A percentile compares a stretch with the other conserved stretches of the same genome.
Evolutionary conservation across 306 rosid genomes (phyloP).

Genomic region (Cicer pinnatifidum): DNA sequence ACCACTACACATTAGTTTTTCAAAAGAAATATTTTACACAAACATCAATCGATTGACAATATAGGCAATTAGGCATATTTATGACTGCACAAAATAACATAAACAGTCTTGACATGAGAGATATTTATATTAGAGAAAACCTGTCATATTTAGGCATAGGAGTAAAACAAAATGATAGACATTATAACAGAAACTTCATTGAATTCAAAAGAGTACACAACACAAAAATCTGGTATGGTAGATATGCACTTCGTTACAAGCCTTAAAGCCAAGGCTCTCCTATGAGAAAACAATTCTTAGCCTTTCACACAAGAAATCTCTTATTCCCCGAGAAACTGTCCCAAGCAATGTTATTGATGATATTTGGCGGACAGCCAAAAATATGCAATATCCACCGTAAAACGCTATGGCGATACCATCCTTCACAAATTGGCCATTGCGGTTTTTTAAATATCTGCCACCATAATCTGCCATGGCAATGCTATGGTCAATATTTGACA

Average conservation of each 20-base stretch:
- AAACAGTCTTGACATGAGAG: too few relatives aligned
- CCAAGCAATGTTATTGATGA: neutral
- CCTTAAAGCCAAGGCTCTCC: too few relatives aligned
- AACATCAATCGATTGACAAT: neutral
- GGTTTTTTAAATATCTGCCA: neutral
- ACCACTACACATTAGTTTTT: neutral
- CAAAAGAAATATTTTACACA: neutral
- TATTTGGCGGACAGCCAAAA: neutral
- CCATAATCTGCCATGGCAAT: neutral
- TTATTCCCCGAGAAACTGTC: too few relatives aligned
- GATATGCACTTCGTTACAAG: too few relatives aligned
- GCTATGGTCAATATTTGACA: neutral
- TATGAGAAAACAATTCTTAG: too few relatives aligned
- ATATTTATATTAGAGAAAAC: conserved; percentile 10
- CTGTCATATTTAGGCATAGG: neutral
- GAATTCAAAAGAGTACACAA: too few relatives aligned
- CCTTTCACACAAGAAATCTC: too few relatives aligned
- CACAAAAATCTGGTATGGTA: too few relatives aligned
- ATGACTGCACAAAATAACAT: too few relatives aligned
- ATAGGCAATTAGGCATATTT: neutral
- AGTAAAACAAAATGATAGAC: neutral
- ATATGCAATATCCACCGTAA: neutral
- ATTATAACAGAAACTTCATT: too few relatives aligned
- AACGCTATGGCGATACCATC: neutral
- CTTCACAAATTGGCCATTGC: neutral